A percentile compares a stretch with the other conserved stretches of the same genome.
These are phyloP conservation scores for Trichoderma endophyticum DNA, from an alignment of 2,329 filamentous ascomycete genomes.

Conservation along the genomic window DNA sequence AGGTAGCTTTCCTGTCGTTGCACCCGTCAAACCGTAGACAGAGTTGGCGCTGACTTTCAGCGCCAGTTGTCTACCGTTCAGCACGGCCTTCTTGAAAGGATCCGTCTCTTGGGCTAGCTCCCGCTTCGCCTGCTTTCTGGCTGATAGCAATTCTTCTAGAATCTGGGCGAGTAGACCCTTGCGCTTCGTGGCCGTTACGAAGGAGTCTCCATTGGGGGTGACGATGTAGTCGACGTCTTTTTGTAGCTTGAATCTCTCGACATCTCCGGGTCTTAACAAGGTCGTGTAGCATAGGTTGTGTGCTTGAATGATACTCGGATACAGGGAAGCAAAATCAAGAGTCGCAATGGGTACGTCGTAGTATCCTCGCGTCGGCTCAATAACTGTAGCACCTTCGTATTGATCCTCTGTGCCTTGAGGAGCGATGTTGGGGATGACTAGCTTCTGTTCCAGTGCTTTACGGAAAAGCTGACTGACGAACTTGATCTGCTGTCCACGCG, in stretches of 20 bases:
- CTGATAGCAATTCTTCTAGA: constrained; percentile 86
- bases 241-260: constrained; percentile 72
- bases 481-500: constrained; percentile 93
- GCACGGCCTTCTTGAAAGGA: constrained; percentile 93
- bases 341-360: constrained; percentile 95
- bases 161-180: constrained; percentile 94
- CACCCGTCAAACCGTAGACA: constrained; percentile 95
- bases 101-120: constrained; percentile 87
- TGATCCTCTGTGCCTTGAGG: constrained; percentile 74
- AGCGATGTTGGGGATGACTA: constrained; percentile 86
- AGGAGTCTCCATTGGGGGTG: constrained; percentile 91
- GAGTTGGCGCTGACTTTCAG: constrained; percentile 97
- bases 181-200: constrained; percentile 81
- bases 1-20: constrained; percentile 90
- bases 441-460: constrained; percentile 86
- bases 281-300: constrained; percentile 99
- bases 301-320: constrained; percentile 97
- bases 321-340: constrained; percentile 96
- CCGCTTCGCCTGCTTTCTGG: constrained; percentile 90
- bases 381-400: constrained; percentile 97
- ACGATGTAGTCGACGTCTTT: constrained; percentile 96
- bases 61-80: constrained; percentile 95
- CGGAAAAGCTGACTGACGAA: constrained; percentile 97
- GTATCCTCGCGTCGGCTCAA: constrained; percentile 89
- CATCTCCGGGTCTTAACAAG: constrained; percentile 65